Base-by-base conservation (phyloP, 2,329 filamentous ascomycete species). In the Phoma sp. region DNA sequence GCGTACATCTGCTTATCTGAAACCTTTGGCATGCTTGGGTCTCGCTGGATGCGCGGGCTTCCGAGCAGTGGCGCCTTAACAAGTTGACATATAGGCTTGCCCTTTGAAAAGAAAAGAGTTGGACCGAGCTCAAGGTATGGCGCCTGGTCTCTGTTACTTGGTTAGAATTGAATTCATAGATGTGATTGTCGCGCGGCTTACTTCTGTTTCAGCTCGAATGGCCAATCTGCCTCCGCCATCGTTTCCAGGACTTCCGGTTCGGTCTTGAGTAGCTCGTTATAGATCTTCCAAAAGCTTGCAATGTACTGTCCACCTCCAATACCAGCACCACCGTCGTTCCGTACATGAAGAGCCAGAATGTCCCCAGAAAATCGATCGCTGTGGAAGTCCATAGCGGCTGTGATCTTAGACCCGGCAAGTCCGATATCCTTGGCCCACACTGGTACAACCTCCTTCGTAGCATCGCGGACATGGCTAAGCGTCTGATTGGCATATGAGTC, bases 401-500 rank as follows among this genome's bases (percentile, higher is more conserved):
- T 69, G 36, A 74, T 64, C 59, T 75, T 75, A 7, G 72, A 74
- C 15, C 73, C 73, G 7, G 73, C 72, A 33, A 75, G 72, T 11
- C 72, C 72, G 12, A 75, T 64, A 25, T 67, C 59, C 38, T 67
- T 66, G n/a, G 71, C 72, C 57, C 70, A 68, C 5, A 53, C 34
- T 1, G 71, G 71, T 9, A 74, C 70, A 7, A 42, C 49, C 38
- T 73, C 67, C 32, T 70, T 68, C 9, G 71, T 74, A 6, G 72
- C 72, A 52, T 75, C 72, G n/a, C 68, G 68, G 36, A 75, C 62
- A 50, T 75, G 72, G 54, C 70, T 68, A 64, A 36, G 18, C 1
- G 73, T 74, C 49, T 75, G 73, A 25, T 74, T 74, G 36, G 73
- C 73, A 48, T 72, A 74, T 5, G 70, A 69, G 52, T 75, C 73